Evolutionary conservation across 2,329 filamentous ascomycete genomes (phyloP).

Genomic region (Aulographum hederae): DNA sequence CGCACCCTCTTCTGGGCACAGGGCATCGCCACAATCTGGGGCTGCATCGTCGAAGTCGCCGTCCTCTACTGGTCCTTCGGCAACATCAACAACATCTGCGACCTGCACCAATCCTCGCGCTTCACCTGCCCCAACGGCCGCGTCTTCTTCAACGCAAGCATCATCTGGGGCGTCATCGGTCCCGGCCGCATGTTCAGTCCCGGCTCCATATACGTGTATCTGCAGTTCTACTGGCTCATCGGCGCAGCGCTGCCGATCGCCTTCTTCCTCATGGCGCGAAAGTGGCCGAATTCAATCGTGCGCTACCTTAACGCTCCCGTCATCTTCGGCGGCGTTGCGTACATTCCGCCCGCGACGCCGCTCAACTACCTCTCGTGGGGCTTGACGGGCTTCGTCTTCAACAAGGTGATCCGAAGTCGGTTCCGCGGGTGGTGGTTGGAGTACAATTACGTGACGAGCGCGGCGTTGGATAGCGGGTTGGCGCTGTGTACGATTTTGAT

Average conservation of each 20-base stretch:
- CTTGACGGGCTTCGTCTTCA: conserved; percentile 47
- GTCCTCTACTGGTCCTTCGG: conserved; percentile 39
- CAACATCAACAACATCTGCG: conserved; percentile 47
- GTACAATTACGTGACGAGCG: conserved; percentile 61
- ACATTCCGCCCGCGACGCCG: conserved; percentile 40
- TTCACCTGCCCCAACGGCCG: conserved; percentile 38
- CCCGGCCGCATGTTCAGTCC: conserved; percentile 50
- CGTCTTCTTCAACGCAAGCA: conserved; percentile 34
- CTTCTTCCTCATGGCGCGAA: conserved; percentile 42
- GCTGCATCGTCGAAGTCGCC: conserved; percentile 46
- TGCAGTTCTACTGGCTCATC: conserved; percentile 56
- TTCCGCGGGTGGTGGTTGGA: conserved; percentile 59
- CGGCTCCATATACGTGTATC: conserved; percentile 39
- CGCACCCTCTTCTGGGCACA: conserved; percentile 49
- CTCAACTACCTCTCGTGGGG: conserved; percentile 58
- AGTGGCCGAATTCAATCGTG: conserved; percentile 41
- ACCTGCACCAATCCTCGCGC: conserved; percentile 36
- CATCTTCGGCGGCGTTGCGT: conserved; percentile 45
- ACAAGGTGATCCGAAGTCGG: conserved; percentile 45
- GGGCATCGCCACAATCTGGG: conserved; percentile 46
- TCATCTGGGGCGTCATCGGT: conserved; percentile 47
- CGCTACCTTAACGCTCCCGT: conserved; percentile 51
- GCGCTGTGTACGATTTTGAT: conserved; percentile 49
- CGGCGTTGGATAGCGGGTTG: conserved; percentile 50
- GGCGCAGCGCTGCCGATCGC: conserved; percentile 43